Evolutionary conservation across 306 rosid species (phyloP).

Genomic region (Pterocarpus macrocarpus): DNA sequence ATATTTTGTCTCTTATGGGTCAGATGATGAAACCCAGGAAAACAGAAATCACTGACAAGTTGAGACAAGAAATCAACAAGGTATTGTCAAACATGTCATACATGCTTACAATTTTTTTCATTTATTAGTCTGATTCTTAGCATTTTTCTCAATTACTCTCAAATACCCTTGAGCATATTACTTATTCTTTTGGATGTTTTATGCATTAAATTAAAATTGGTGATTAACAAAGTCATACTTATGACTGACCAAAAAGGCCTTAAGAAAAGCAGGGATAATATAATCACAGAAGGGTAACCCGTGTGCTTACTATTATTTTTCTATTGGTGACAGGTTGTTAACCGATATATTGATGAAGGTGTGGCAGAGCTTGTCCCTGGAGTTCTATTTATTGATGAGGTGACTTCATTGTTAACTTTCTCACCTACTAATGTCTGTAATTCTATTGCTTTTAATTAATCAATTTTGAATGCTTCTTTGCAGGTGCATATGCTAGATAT

Average conservation of each 20-base stretch:
- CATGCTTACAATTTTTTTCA: background rate
- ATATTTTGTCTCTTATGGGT: slow-evolving; percentile 94
- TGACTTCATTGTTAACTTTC: slow-evolving; percentile 28
- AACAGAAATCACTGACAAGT: slow-evolving; percentile 93
- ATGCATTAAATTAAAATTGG: slow-evolving; percentile 21
- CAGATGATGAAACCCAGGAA: slow-evolving; percentile 99
- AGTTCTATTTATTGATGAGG: slow-evolving; percentile 88
- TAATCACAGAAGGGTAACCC: background rate
- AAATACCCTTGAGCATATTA: too few species aligned
- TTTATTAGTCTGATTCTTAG: background rate
- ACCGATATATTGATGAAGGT: slow-evolving; percentile 95
- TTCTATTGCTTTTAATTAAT: slow-evolving; percentile 28
- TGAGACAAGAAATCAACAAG: slow-evolving; percentile 93
- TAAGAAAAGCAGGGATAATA: slow-evolving; percentile 21
- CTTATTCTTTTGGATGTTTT: slow-evolving; percentile 10
- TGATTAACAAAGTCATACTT: slow-evolving; percentile 5
- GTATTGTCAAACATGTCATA: slow-evolving; percentile 48
- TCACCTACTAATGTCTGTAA: slow-evolving; percentile 16
- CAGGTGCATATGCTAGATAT: slow-evolving; percentile 98
- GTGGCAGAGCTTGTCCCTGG: slow-evolving; percentile 99
- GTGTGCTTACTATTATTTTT: slow-evolving; percentile 12
- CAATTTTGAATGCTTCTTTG: slow-evolving; percentile 32
- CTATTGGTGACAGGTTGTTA: slow-evolving; percentile 76
- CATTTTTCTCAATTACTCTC: slow-evolving; percentile 28
- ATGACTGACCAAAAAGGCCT: background rate